Base-by-base conservation (phyloP, 2,329 filamentous ascomycete genomes). In the Fusarium devonianum region DNA sequence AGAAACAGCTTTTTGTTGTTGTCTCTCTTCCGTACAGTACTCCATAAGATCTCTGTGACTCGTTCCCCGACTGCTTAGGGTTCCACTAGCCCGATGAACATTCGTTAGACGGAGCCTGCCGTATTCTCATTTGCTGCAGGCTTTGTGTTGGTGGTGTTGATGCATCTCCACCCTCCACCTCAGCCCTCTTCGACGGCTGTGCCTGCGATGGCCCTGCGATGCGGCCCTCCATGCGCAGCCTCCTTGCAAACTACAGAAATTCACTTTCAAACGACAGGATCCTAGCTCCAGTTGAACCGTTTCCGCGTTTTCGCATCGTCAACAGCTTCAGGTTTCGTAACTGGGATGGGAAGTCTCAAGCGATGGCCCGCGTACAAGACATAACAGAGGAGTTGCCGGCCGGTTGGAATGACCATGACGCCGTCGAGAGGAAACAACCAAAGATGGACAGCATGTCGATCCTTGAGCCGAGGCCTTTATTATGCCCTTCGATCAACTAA, bases 121-220 rank as follows among this genome's bases (percentile, higher is more conserved):
- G 16, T 23, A 30, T 22, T 47, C 39, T 49, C 19, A 53, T 49
- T 56, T 43, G 45, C 29, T n/a, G n/a, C n/a, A n/a, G n/a, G n/a
- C 10, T 19, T 12, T 43, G 23, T 29, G 40, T 23, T 35, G 19
- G 26, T 44, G 13, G 11, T 32, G 44, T 44, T 34, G 44, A 52
- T 61, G 56, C 49, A 64, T 47, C 47, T 58, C 51, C 34, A 47
- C 61, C 61, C 56, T 64, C 62, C 62, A 64, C 62, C 59, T 63
- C 62, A 65, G 62, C 62, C 62, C 57, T 65, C 49, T 63, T 58
- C 53, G 41, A 51, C 51, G 62, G 62, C 62, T 60, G 58, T 64
- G 61, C 61, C 56, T 63, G 58, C 52, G 41, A 59, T 57, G 52
- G 56, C 42, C 40, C 26, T 57, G 13, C 33, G 42, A 38, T 38